Conservation (phyloP, 176 grass and related monocot genomes). For the Aegilops umbellulata region DNA sequence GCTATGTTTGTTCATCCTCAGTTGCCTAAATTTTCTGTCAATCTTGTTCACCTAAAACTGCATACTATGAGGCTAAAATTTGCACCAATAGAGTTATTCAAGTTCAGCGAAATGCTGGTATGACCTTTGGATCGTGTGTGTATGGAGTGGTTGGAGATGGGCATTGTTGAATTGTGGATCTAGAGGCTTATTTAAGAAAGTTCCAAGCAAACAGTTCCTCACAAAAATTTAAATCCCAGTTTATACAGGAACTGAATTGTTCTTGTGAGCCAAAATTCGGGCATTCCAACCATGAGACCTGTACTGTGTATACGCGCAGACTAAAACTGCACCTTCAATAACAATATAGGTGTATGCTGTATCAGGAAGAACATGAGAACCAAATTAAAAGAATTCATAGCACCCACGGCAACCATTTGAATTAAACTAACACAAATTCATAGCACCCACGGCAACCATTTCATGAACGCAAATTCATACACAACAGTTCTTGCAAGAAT, state of each 20-base stretch:
- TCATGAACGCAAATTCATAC: no score
- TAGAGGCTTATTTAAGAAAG: not conserved
- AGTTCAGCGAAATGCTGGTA: not conserved
- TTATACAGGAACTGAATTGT: not conserved
- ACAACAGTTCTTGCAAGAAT: not conserved
- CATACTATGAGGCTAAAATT: not conserved
- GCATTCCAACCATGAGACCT: not conserved
- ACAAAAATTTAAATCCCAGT: not conserved
- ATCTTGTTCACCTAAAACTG: not conserved
- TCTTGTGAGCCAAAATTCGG: not conserved
- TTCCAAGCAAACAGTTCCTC: not conserved
- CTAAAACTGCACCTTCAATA: no score
- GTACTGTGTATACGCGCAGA: no score
- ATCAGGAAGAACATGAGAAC: no score
- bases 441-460: not conserved
- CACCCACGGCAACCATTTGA: no score
- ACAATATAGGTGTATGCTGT: no score
- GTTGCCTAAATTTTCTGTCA: no score
- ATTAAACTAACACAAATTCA: no score
- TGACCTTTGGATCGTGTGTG: not conserved
- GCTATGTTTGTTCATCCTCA: no score
- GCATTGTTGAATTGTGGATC: not conserved
- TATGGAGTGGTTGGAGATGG: not conserved
- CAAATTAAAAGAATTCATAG: no score
- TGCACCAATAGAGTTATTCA: not conserved